Percentiles rank a stretch among this genome's conserved stretches.
Evolutionary conservation across 2,329 filamentous ascomycete species (phyloP).

Genomic region (Fusarium longipes): DNA sequence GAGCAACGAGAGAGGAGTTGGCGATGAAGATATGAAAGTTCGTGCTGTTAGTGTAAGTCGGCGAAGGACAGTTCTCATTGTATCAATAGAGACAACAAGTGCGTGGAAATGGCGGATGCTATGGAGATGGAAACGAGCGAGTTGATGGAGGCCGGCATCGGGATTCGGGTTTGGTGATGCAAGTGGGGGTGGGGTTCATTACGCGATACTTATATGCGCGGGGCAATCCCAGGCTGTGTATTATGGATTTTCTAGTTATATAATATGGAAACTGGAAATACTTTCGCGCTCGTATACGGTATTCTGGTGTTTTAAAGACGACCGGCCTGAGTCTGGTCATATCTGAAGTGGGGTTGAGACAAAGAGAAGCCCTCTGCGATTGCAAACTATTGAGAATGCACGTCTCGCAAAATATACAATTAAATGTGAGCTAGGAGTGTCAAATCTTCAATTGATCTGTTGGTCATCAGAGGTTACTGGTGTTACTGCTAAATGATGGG

Average conservation of each 20-base stretch:
- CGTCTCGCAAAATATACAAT: neutral
- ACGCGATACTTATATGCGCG: conserved; percentile 25
- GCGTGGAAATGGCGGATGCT: conserved; percentile 1
- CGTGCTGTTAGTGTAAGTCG: conserved; percentile 26
- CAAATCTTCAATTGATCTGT: neutral
- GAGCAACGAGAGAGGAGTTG: conserved; percentile 32
- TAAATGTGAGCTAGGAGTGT: neutral
- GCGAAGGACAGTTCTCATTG: conserved; percentile 37
- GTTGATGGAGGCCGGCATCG: conserved; percentile 22
- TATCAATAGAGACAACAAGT: conserved; percentile 3
- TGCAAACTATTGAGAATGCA: neutral
- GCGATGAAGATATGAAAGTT: conserved; percentile 25
- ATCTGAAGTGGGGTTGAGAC: neutral
- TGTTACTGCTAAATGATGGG: neutral
- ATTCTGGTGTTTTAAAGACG: too few relatives aligned
- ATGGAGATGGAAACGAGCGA: conserved; percentile 2
- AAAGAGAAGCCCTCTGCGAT: neutral
- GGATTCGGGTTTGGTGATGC: conserved; percentile 15
- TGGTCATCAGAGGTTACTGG: neutral
- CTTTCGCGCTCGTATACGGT: too few relatives aligned
- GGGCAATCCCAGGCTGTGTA: conserved; percentile 13
- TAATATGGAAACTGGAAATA: neutral
- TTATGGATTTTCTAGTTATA: too few relatives aligned
- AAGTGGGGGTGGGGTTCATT: conserved; percentile 37
- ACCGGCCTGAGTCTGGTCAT: neutral